These are phyloP conservation scores for Zymoseptoria passerinii DNA, from an alignment of 2,329 filamentous ascomycete species.

Conservation along the genomic window DNA sequence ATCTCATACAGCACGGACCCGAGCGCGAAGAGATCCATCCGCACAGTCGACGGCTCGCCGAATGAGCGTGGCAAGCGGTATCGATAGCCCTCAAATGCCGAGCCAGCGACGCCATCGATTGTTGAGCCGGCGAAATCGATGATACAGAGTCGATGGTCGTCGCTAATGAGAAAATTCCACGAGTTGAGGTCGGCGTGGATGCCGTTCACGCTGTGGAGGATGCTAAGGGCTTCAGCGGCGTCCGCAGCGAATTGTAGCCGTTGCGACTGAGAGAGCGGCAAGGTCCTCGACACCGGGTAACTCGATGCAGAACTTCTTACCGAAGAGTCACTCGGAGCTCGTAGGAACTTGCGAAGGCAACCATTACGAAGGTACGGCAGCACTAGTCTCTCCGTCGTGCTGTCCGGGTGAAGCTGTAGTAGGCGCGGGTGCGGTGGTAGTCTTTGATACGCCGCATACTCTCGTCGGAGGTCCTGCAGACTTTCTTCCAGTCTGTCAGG, in stretches of 20 bases:
- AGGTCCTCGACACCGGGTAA: no score
- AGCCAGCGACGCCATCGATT: slow-evolving; percentile 3
- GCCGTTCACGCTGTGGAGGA: slow-evolving; percentile 4
- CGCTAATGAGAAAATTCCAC: slow-evolving; percentile 4
- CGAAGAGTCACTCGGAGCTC: slow-evolving; percentile 1
- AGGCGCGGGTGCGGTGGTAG: slow-evolving; percentile 3
- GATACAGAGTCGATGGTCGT: slow-evolving; percentile 2
- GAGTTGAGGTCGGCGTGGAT: slow-evolving; percentile 9
- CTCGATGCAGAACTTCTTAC: background rate
- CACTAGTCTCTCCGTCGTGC: slow-evolving; percentile 5
- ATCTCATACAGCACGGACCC: slow-evolving; percentile 7
- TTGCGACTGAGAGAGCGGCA: background rate
- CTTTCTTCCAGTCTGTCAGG: slow-evolving; percentile 1
- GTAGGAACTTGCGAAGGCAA: slow-evolving; percentile 3
- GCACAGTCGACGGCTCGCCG: slow-evolving; percentile 4
- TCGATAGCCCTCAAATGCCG: slow-evolving; percentile 4
- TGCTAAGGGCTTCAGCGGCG: slow-evolving; percentile 4
- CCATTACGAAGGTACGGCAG: slow-evolving; percentile 6
- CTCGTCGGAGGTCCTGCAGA: slow-evolving; percentile 2
- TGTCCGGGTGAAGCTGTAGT: slow-evolving; percentile 4
- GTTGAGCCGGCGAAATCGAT: slow-evolving; percentile 6
- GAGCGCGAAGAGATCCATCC: slow-evolving; percentile 6
- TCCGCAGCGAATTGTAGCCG: slow-evolving; percentile 3
- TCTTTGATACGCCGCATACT: slow-evolving; percentile 5
- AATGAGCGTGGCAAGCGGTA: slow-evolving; percentile 5